Evolutionary conservation across 192 early-diverging fungal genomes (phyloP).

Genomic region (Coemansia sp.): DNA sequence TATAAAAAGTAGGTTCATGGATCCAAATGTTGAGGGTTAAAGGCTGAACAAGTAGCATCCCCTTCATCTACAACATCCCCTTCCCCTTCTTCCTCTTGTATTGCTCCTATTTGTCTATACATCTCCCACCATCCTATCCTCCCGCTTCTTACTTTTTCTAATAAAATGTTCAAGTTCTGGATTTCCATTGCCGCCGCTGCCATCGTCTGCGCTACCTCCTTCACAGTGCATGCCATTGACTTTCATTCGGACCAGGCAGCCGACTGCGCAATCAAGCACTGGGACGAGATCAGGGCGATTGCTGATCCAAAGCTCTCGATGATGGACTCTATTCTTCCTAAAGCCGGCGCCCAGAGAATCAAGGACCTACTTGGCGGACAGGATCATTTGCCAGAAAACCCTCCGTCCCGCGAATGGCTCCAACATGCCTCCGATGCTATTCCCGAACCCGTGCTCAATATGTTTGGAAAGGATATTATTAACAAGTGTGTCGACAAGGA

Average conservation of each 20-base stretch:
- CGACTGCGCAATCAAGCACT: constrained; percentile 31
- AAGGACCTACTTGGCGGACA: constrained; percentile 22
- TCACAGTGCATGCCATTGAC: constrained; percentile 15
- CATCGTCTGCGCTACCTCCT: neutral
- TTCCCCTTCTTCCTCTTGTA: too few species aligned
- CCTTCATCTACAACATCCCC: too few species aligned
- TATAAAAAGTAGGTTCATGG: too few species aligned
- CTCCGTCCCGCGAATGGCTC: constrained; percentile 38
- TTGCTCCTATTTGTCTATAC: too few species aligned
- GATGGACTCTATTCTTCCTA: constrained; percentile 23
- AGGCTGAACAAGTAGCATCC: too few species aligned
- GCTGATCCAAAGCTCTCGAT: constrained; percentile 36
- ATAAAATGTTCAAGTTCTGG: constrained; percentile 15
- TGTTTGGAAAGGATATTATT: constrained; percentile 48
- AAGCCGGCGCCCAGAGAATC: constrained; percentile 14
- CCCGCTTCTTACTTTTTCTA: too few species aligned
- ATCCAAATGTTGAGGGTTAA: too few species aligned
- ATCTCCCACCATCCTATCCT: too few species aligned
- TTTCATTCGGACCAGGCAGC: constrained; percentile 40
- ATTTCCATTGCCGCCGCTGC: neutral
- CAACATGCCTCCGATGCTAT: constrained; percentile 34
- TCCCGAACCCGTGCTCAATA: constrained; percentile 26
- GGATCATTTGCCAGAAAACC: constrained; percentile 22
- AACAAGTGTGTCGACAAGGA: constrained; percentile 28
- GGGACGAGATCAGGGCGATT: constrained; percentile 31